These are phyloP conservation scores for Chionographis japonica DNA, from an alignment of 106 monocot species.

Conservation along the genomic window DNA sequence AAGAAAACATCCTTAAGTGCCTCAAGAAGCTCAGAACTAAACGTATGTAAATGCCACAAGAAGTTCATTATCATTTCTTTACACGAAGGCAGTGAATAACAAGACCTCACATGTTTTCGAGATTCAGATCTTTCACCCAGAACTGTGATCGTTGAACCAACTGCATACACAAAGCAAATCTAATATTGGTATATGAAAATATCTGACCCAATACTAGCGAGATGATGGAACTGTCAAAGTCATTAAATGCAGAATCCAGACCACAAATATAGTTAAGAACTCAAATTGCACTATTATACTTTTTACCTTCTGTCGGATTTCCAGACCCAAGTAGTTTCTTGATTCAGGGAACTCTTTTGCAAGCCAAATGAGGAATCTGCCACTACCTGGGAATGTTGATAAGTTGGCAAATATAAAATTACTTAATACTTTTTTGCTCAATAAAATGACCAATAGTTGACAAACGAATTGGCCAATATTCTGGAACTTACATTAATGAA, in stretches of 20 bases:
- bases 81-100: background rate
- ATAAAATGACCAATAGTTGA: background rate
- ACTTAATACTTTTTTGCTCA: background rate
- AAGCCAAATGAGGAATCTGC: slow-evolving; percentile 93
- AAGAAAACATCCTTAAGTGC: slow-evolving; percentile 8
- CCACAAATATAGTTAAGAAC: no score
- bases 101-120: slow-evolving; percentile 68
- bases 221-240: no score
- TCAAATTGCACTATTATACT: background rate
- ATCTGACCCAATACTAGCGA: no score
- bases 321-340: slow-evolving; percentile 80
- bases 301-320: slow-evolving; percentile 80
- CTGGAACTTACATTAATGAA: background rate
- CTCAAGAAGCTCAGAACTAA: background rate
- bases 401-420: no score
- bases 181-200: slow-evolving; percentile 1
- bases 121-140: slow-evolving; percentile 70
- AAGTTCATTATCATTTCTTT: background rate
- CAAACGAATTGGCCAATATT: background rate
- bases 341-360: slow-evolving; percentile 57
- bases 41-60: background rate
- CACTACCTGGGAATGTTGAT: slow-evolving; percentile 55
- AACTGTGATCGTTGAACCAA: slow-evolving; percentile 81
- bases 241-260: no score
- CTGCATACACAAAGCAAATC: slow-evolving; percentile 26